These are phyloP conservation scores for Moricandia moricandioides DNA, from an alignment of 345 rosid genomes.

Conservation along the genomic window DNA sequence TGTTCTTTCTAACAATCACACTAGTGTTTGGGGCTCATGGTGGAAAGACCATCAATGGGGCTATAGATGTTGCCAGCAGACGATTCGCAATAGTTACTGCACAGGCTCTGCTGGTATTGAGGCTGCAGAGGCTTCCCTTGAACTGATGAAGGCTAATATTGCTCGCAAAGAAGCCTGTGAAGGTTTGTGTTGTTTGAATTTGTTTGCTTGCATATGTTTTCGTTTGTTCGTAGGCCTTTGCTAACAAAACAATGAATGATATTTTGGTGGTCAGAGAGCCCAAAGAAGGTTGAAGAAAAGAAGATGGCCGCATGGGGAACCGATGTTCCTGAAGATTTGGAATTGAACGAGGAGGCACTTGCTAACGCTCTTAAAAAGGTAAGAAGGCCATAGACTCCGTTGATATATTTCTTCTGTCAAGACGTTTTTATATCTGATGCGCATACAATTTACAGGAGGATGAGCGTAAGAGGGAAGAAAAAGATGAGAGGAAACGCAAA, in stretches of 20 bases:
- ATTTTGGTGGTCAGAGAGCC: constrained; percentile 25
- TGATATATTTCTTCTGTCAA: not conserved
- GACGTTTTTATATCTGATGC: not conserved
- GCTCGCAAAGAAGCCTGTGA: constrained; percentile 69
- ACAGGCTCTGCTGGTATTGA: constrained; percentile 90
- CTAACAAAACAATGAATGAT: not conserved
- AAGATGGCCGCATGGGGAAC: constrained; percentile 78
- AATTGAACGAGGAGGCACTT: constrained; percentile 59
- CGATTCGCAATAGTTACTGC: constrained; percentile 76
- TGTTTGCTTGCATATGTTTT: not conserved
- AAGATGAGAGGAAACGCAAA: constrained; percentile 65
- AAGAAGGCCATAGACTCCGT: not conserved
- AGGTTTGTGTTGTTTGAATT: constrained; percentile 22
- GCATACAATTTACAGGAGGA: constrained; percentile 55
- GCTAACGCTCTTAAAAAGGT: constrained; percentile 40
- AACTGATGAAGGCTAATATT: constrained; percentile 82
- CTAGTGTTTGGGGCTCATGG: constrained; percentile 88
- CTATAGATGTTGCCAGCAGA: constrained; percentile 81
- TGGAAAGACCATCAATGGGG: constrained; percentile 95
- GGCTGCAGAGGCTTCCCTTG: constrained; percentile 85
- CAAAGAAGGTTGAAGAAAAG: constrained; percentile 55
- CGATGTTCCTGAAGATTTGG: constrained; percentile 59
- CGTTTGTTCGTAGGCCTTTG: constrained; percentile 11
- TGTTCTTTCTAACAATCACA: constrained; percentile 59
- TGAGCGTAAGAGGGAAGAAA: constrained; percentile 49